Evolutionary conservation across 257 asterid species (phyloP).

Genomic region (Nicotiana obtusifolia): DNA sequence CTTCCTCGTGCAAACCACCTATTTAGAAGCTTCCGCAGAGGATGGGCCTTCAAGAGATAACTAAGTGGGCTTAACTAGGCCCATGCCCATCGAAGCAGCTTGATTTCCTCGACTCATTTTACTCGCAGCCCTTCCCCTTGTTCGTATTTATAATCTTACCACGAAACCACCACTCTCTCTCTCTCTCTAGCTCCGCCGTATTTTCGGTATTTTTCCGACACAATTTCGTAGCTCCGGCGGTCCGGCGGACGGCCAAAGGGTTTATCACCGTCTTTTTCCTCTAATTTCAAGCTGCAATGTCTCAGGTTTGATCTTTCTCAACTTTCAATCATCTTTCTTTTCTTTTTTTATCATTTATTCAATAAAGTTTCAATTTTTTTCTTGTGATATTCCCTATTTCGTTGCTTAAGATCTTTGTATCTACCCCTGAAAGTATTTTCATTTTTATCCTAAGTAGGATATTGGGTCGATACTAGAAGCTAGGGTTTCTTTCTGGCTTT

Average conservation of each 20-base stretch:
- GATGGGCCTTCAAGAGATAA: slow-evolving; percentile 7
- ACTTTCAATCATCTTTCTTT: background rate
- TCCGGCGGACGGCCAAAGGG: background rate
- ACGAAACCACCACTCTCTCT: background rate
- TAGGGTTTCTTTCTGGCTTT: background rate
- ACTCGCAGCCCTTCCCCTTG: background rate
- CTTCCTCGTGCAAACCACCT: no score
- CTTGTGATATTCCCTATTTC: background rate
- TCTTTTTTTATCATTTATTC: background rate
- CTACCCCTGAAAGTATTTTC: background rate
- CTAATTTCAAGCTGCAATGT: background rate
- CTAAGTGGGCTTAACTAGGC: background rate
- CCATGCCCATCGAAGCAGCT: background rate
- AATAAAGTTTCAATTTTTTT: background rate
- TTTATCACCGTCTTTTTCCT: background rate
- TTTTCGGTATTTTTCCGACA: background rate
- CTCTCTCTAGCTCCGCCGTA: background rate
- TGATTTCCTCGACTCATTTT: background rate
- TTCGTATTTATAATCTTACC: background rate
- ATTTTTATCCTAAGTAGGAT: background rate
- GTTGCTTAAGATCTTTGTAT: background rate
- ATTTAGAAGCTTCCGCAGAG: background rate
- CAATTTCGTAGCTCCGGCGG: background rate
- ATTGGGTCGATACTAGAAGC: background rate
- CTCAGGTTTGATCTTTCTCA: slow-evolving; percentile 2